Evolutionary conservation across 306 rosid genomes (phyloP).

Genomic region (Pueraria montana): DNA sequence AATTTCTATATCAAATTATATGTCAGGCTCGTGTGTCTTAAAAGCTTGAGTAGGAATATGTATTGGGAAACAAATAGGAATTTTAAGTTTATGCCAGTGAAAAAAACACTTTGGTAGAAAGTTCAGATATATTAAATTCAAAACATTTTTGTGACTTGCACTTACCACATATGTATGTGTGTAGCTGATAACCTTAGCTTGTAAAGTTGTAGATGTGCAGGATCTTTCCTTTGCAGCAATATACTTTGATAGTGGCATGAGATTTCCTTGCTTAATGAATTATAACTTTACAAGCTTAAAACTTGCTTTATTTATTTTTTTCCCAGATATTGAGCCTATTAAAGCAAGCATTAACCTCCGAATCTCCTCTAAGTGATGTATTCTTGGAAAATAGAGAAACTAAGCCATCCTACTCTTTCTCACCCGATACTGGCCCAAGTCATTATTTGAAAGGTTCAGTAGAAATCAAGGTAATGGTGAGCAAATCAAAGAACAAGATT

Average conservation of each 20-base stretch:
- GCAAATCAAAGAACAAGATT: too few species aligned
- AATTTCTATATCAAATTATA: too few species aligned
- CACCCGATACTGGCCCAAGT: not conserved
- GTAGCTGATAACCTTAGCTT: too few species aligned
- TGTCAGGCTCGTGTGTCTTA: too few species aligned
- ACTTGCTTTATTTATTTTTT: not conserved
- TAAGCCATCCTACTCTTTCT: not conserved
- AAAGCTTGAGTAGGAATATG: too few species aligned
- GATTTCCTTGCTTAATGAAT: too few species aligned
- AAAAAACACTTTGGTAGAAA: not conserved
- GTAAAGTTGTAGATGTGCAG: not conserved
- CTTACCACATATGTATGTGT: too few species aligned
- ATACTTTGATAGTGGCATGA: not conserved
- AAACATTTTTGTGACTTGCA: not conserved
- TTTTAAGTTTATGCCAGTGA: too few species aligned
- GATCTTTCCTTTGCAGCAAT: too few species aligned
- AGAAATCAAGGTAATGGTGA: constrained; percentile 1
- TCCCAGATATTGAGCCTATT: not conserved
- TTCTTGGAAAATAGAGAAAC: constrained; percentile 13
- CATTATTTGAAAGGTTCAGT: not conserved
- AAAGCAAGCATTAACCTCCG: not conserved
- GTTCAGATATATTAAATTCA: not conserved
- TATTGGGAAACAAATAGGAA: not conserved
- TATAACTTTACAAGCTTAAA: too few species aligned
- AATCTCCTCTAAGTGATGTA: too few species aligned